A percentile compares a stretch with the other conserved stretches of the same genome.
Conservation (phyloP, 2,329 filamentous ascomycete genomes). For the Blastomyces emzantsi region DNA sequence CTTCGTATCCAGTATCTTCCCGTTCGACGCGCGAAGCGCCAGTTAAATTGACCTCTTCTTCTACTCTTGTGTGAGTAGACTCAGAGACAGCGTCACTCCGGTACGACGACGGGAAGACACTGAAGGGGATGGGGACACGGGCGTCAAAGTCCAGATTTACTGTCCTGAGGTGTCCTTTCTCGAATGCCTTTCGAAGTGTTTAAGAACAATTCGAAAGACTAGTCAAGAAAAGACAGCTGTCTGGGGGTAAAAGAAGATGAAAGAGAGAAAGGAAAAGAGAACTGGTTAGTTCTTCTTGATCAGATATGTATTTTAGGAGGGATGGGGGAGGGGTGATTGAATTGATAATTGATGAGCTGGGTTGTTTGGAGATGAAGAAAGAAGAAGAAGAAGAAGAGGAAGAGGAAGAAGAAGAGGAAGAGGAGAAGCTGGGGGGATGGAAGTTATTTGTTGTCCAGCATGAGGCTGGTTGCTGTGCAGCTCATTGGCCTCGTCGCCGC, state of each 20-base stretch:
- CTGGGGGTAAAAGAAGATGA: slow-evolving; percentile 21
- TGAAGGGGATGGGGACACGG: slow-evolving; percentile 98
- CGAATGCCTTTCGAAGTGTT: slow-evolving; percentile 48
- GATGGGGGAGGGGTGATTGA: slow-evolving; percentile 13
- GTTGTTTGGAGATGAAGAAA: background rate
- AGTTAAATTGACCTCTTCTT: slow-evolving; percentile 75
- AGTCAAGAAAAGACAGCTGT: slow-evolving; percentile 43
- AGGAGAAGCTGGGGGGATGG: slow-evolving; percentile 17
- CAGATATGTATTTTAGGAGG: background rate
- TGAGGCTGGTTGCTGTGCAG: slow-evolving; percentile 9
- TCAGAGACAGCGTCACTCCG: slow-evolving; percentile 61
- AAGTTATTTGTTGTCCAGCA: slow-evolving; percentile 21
- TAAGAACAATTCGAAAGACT: slow-evolving; percentile 39
- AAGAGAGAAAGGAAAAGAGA: slow-evolving; percentile 11
- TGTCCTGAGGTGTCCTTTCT: slow-evolving; percentile 69
- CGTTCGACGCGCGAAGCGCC: slow-evolving; percentile 79
- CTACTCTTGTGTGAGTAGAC: slow-evolving; percentile 68
- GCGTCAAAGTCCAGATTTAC: slow-evolving; percentile 99
- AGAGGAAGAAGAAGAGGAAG: slow-evolving; percentile 20
- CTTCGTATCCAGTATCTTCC: slow-evolving; percentile 80
- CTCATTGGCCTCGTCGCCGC: slow-evolving; percentile 1
- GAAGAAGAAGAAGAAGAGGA: slow-evolving; percentile 7
- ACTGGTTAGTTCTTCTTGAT: slow-evolving; percentile 1
- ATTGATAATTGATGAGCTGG: slow-evolving; percentile 20
- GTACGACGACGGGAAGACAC: slow-evolving; percentile 99